phyloP scores from a whole-genome alignment of 2,329 filamentous ascomycete genomes.

The Myrmaecium sp. region DNA sequence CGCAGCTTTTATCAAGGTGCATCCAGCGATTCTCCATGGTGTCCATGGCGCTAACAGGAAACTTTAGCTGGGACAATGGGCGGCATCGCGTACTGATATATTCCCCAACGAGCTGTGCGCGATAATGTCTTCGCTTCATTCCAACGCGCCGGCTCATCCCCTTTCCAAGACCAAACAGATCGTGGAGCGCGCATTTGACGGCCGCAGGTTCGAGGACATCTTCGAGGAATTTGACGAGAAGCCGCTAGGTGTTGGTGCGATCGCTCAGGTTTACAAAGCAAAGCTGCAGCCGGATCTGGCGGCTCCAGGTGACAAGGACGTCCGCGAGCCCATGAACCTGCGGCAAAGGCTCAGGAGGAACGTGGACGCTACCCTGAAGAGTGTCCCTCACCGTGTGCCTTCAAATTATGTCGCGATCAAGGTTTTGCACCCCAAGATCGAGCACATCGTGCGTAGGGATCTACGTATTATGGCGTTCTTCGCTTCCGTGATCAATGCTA shows the following conservation, averaged over 20 bases:
- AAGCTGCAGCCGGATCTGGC: constrained; percentile 71
- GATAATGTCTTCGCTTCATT: constrained; percentile 89
- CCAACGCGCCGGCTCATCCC: constrained; percentile 83
- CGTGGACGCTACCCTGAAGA: constrained; percentile 75
- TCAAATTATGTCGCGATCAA: constrained; percentile 92
- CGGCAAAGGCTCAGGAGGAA: constrained; percentile 59
- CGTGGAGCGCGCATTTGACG: constrained; percentile 66
- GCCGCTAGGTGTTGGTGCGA: constrained; percentile 84
- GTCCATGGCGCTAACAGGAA: constrained; percentile 3
- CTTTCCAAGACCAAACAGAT: constrained; percentile 62
- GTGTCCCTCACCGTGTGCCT: constrained; percentile 65
- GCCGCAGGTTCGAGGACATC: constrained; percentile 68
- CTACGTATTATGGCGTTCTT: constrained; percentile 90
- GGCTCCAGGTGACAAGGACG: constrained; percentile 40
- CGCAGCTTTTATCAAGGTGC: constrained; percentile 89
- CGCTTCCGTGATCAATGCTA: constrained; percentile 61
- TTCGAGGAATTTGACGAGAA: constrained; percentile 89
- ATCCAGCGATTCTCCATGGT: constrained; percentile 1
- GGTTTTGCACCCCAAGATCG: constrained; percentile 81
- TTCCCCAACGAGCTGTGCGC: constrained; percentile 86
- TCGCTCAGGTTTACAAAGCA: constrained; percentile 94
- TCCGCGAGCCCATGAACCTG: constrained; percentile 39
- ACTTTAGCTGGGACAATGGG: constrained; percentile 81
- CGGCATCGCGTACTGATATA: constrained; percentile 87
- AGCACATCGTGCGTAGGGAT: constrained; percentile 78